Conservation (phyloP, 2,329 filamentous ascomycete species). For the Lasiodiplodia theobromae region DNA sequence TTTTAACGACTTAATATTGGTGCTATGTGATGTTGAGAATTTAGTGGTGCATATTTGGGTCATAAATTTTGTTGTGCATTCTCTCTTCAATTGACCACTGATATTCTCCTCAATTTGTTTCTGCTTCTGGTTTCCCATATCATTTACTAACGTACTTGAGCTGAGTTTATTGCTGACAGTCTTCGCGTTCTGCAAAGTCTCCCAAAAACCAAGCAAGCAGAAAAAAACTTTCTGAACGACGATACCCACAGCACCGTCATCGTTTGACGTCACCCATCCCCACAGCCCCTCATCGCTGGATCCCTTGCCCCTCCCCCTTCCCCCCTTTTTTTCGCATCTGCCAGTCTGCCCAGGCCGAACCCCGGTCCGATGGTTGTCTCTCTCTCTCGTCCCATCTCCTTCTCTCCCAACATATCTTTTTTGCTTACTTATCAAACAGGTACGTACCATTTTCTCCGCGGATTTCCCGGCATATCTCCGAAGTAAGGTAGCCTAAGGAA, state of each 20-base stretch:
- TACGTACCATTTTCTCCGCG: too few relatives aligned
- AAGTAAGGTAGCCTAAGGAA: too few relatives aligned
- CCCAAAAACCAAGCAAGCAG: not conserved
- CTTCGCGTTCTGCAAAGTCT: not conserved
- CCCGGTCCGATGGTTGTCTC: too few relatives aligned
- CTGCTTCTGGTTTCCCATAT: not conserved
- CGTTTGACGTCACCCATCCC: conserved; percentile 3
- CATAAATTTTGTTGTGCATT: not conserved
- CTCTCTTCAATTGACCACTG: not conserved
- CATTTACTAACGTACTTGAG: not conserved
- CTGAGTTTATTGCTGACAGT: not conserved
- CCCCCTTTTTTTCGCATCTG: not conserved
- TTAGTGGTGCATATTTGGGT: not conserved
- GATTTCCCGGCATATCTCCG: too few relatives aligned
- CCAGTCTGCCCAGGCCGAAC: not conserved
- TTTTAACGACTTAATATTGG: conserved; percentile 18
- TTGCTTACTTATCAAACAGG: too few relatives aligned
- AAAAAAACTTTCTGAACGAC: not conserved
- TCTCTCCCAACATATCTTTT: too few relatives aligned
- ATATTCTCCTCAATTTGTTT: not conserved
- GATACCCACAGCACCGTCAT: conserved; percentile 13
- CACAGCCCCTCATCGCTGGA: not conserved
- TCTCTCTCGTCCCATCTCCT: not conserved
- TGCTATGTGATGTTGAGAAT: not conserved
- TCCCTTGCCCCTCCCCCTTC: not conserved